Evolutionary conservation across 2,329 filamentous ascomycete species (phyloP), one percentile per base, ranked within the genome.

Genomic region (Apiospora marii): DNA sequence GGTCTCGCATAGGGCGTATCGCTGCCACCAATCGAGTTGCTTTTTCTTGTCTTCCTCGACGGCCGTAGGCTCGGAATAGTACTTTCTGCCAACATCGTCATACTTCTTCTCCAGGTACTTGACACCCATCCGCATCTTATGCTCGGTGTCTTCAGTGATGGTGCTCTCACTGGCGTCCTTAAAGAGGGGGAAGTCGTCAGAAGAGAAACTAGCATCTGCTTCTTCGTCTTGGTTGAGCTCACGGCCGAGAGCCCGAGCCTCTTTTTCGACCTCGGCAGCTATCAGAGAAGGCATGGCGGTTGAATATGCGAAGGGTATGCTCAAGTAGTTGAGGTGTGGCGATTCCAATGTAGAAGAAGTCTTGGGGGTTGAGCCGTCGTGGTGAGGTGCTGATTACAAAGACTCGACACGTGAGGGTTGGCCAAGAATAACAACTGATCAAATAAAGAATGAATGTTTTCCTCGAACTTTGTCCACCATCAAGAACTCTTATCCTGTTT

Each of bases 1-100:
- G 27, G 80, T 77, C 19, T 80, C 51, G 72, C 80, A 81, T 37
- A 80, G 79, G 22, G 80, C 77, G 68, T 75, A 81, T 4, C 76
- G 68, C 14, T 74, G 75, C 78, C 79, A 81, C 80, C 79, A 81
- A 71, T 76, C 75, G 46, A 74, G 73, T 68, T 76, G 73, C 61
- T 78, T 74, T 4, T 72, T 73, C 34, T 74, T 74, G 14, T 72
- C 46, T 19, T 73, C 71, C 27, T 78, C 77, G 3, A 75, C 75
- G 68, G 44, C 27, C 4, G n/a, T 68, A 41, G 41, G 41, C 73
- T 80, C 78, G 49, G 53, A 70, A 41, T 77, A 79, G 73, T 79
- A 80, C 22, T 72, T 68, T 72, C 79, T 74, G 64, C 79, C 77
- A 13, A 74, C 73, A 13, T 77, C 74, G 69, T 80, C 76, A 64